These are phyloP conservation scores for Skeletonema potamos DNA, from an alignment of 108 stramenopile species.

Conservation along the genomic window DNA sequence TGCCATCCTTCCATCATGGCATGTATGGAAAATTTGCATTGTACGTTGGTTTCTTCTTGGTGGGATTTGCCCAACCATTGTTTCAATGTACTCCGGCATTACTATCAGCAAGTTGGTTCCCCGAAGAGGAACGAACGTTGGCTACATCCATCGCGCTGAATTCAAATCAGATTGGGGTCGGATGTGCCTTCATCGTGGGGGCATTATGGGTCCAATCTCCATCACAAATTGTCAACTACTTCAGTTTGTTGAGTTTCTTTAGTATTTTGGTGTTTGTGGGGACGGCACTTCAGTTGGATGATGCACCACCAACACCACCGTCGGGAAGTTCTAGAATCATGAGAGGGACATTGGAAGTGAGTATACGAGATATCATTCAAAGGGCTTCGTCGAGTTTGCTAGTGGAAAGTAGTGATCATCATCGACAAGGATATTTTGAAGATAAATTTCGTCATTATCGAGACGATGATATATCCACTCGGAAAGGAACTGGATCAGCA, in stretches of 20 bases:
- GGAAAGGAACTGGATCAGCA: neutral
- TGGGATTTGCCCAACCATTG: slow-evolving; percentile 81
- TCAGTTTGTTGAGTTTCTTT: slow-evolving; percentile 69
- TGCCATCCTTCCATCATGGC: slow-evolving; percentile 43
- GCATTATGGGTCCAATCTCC: slow-evolving; percentile 60
- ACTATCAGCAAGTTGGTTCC: slow-evolving; percentile 85
- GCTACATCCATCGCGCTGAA: slow-evolving; percentile 87
- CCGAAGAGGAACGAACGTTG: slow-evolving; percentile 80
- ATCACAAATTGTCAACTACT: slow-evolving; percentile 68
- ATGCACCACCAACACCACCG: slow-evolving; percentile 88
- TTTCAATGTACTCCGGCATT: slow-evolving; percentile 89
- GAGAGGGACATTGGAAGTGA: slow-evolving; percentile 43
- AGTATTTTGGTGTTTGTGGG: slow-evolving; percentile 70
- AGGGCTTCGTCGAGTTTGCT: slow-evolving; percentile 39
- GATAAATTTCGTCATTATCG: neutral
- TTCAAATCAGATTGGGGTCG: slow-evolving; percentile 85
- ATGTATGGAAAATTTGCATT: slow-evolving; percentile 63
- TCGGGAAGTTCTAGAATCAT: slow-evolving; percentile 66
- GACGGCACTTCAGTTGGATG: slow-evolving; percentile 74
- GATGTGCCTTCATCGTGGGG: slow-evolving; percentile 81
- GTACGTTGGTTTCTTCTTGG: slow-evolving; percentile 80
- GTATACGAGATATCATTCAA: slow-evolving; percentile 34
- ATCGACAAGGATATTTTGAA: neutral
- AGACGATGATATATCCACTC: neutral
- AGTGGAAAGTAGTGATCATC: slow-evolving; percentile 11